Conservation (phyloP, 305 asterid species). For the Fraxinus xanthoxyloides region DNA sequence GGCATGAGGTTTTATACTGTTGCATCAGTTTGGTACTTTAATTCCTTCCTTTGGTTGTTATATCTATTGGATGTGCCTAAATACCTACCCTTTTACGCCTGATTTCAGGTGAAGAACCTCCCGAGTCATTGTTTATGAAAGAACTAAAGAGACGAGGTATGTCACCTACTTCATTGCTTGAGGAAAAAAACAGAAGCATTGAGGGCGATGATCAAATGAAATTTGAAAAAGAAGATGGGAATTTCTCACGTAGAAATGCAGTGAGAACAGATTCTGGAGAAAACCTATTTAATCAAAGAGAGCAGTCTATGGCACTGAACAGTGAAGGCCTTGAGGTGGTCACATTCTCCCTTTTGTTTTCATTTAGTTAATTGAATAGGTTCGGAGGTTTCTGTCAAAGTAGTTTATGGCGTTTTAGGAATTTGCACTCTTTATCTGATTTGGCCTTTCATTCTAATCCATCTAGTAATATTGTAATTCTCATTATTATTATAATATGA, state of each 20-base stretch:
- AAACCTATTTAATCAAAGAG: constrained; percentile 64
- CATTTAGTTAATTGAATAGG: background rate
- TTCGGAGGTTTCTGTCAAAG: background rate
- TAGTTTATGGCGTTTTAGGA: background rate
- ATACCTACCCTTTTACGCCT: background rate
- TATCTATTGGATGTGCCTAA: constrained; percentile 1
- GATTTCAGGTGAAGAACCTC: constrained; percentile 85
- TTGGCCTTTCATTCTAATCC: background rate
- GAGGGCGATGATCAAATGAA: constrained; percentile 49
- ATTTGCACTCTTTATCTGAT: background rate
- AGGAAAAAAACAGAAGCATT: constrained; percentile 58
- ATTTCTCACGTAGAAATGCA: constrained; percentile 59
- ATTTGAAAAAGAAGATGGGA: constrained; percentile 78
- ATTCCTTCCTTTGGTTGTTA: constrained; percentile 4
- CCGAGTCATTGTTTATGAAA: constrained; percentile 90
- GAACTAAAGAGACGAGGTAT: constrained; percentile 88
- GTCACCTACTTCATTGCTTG: constrained; percentile 89
- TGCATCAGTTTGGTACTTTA: background rate
- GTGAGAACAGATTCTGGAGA: constrained; percentile 47
- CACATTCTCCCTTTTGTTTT: constrained; percentile 6
- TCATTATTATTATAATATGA: background rate
- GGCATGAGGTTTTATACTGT: background rate
- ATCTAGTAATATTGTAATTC: background rate
- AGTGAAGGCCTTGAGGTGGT: constrained; percentile 97
- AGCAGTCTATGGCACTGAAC: constrained; percentile 81